These are phyloP conservation scores for Scheffersomyces cryptocercus DNA, from an alignment of 1,139 yeast species.

Conservation along the genomic window DNA sequence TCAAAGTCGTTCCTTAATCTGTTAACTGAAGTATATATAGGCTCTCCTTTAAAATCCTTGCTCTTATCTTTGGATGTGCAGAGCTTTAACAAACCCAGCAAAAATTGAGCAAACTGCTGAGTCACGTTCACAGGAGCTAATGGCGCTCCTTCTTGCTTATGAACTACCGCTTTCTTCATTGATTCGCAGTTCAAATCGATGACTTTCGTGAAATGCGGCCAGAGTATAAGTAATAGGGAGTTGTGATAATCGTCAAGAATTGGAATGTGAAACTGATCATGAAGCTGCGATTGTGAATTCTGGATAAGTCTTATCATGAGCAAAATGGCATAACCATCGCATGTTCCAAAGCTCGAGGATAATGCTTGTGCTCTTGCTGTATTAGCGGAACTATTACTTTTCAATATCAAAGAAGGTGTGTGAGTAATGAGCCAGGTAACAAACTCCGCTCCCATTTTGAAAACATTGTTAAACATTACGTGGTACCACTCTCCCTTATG, in stretches of 20 bases:
- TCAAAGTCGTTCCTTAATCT: constrained; percentile 82
- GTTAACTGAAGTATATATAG: constrained; percentile 65
- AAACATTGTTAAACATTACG: constrained; percentile 52
- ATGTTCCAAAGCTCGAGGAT: constrained; percentile 35
- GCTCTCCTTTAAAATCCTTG: constrained; percentile 52
- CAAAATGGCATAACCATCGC: constrained; percentile 77
- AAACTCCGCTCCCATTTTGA: constrained; percentile 44
- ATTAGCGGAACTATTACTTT: constrained; percentile 17
- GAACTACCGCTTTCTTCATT: constrained; percentile 45
- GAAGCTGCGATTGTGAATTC: constrained; percentile 60
- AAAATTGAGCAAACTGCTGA: constrained; percentile 73
- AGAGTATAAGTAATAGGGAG: constrained; percentile 61
- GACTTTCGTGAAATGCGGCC: constrained; percentile 84
- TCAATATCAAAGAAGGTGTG: constrained; percentile 18
- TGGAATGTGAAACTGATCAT: constrained; percentile 65
- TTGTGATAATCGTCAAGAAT: constrained; percentile 74
- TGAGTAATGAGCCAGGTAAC: constrained; percentile 39
- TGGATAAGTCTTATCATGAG: constrained; percentile 77
- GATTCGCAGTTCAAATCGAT: constrained; percentile 78
- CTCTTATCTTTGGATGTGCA: constrained; percentile 30
- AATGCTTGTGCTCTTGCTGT: constrained; percentile 19
- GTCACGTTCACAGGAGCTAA: constrained; percentile 65
- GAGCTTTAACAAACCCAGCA: constrained; percentile 72
- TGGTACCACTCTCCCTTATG: constrained; percentile 52
- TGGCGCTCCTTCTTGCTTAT: constrained; percentile 32